A percentile compares a stretch with the other conserved stretches of the same genome.
Evolutionary conservation across 2,329 filamentous ascomycete species (phyloP).

Genomic region (Paraphoma sp.): DNA sequence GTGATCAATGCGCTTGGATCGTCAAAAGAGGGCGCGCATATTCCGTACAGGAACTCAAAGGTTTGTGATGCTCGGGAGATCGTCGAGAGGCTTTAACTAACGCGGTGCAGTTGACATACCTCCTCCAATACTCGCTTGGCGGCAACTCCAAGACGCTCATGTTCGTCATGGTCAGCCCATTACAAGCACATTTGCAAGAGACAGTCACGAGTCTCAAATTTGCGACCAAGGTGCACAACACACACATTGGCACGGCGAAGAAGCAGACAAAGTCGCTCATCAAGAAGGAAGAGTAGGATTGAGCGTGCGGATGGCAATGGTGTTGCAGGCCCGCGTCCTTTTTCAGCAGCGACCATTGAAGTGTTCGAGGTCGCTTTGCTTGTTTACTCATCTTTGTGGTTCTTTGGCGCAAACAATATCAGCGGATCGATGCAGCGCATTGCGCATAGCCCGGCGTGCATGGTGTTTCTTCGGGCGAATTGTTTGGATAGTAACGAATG

Average conservation of each 20-base stretch:
- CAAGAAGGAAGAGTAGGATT: background rate
- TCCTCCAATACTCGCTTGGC: conserved; percentile 92
- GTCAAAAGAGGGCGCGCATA: conserved; percentile 76
- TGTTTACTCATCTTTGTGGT: background rate
- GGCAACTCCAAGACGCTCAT: conserved; percentile 98
- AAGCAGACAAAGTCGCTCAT: conserved; percentile 66
- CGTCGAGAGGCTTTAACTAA: conserved; percentile 11
- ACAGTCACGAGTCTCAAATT: conserved; percentile 95
- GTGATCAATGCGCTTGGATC: conserved; percentile 93
- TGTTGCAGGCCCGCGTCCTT: conserved; percentile 1
- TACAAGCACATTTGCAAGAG: conserved; percentile 89
- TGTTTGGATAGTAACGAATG: background rate
- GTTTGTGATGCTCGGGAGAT: conserved; percentile 47
- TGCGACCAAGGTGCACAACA: conserved; percentile 93
- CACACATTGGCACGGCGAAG: conserved; percentile 89
- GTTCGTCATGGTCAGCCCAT: conserved; percentile 97
- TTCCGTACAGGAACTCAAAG: conserved; percentile 96
- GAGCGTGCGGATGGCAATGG: background rate
- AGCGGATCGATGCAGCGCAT: background rate
- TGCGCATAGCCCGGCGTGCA: background rate
- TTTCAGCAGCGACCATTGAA: conserved; percentile 17
- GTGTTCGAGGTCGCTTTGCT: conserved; percentile 25
- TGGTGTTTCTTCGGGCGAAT: background rate
- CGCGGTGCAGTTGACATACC: conserved; percentile 74
- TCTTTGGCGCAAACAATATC: background rate